These are phyloP conservation scores for Chrysoporthe austroafricana DNA, from an alignment of 2,329 filamentous ascomycete species.

Conservation along the genomic window DNA sequence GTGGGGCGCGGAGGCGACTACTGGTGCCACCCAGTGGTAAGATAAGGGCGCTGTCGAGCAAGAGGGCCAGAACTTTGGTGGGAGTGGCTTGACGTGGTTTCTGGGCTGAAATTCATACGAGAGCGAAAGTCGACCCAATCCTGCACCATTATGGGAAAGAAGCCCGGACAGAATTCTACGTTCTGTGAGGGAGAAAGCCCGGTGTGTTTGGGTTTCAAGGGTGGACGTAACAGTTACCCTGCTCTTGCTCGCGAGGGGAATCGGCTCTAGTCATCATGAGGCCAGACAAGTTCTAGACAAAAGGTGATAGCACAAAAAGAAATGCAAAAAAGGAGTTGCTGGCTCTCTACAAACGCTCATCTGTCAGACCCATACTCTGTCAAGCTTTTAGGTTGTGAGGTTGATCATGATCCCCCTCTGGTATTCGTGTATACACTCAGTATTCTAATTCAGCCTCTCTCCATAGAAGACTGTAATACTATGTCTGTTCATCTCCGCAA, in stretches of 20 bases:
- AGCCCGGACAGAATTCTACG: slow-evolving; percentile 64
- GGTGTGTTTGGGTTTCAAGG: slow-evolving; percentile 77
- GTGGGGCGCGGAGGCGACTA: slow-evolving; percentile 54
- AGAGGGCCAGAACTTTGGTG: slow-evolving; percentile 25
- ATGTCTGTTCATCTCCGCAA: no score
- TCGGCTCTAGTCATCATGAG: not conserved
- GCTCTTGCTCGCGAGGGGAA: slow-evolving; percentile 38
- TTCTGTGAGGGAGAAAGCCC: slow-evolving; percentile 88
- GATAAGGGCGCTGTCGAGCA: not conserved
- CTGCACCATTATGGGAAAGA: slow-evolving; percentile 99
- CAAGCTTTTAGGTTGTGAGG: not conserved
- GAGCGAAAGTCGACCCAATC: slow-evolving; percentile 59
- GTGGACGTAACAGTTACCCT: slow-evolving; percentile 89
- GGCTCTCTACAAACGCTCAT: not conserved
- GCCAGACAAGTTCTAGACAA: slow-evolving; percentile 10
- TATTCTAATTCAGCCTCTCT: no score
- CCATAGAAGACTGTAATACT: no score
- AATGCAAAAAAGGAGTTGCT: slow-evolving; percentile 3
- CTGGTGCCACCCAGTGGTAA: slow-evolving; percentile 54
- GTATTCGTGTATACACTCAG: no score
- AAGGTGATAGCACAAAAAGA: not conserved
- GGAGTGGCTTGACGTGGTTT: slow-evolving; percentile 18
- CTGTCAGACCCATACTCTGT: not conserved
- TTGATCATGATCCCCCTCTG: no score
- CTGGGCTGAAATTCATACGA: slow-evolving; percentile 33